Base-by-base conservation (phyloP, 306 rosid species). In the Cicer cuneatum region DNA sequence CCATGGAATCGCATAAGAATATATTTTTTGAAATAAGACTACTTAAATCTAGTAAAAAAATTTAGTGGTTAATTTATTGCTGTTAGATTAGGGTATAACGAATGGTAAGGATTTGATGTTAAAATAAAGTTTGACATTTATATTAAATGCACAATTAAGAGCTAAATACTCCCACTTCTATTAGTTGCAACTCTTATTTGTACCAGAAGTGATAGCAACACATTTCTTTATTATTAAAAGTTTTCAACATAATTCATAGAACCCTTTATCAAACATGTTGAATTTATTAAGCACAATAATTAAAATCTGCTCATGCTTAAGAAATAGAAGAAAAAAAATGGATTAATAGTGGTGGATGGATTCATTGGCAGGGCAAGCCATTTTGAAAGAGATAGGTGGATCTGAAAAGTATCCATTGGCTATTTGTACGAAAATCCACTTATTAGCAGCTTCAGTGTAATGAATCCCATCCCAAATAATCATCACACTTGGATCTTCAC, bases 391-490 rank as follows among this genome's bases (percentile, higher is more conserved):
- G 14, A 35, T 3, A 1, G 92, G 87, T n/a, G 92, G 95, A 69
- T 89, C 85, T 11, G 90, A 84, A 65, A 75, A 75, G 1, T 82
- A 61, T 29, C 90, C 90, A 18, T 60, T 60, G 11, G 40, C 74
- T 10, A 90, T 87, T 66, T 84, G 92, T 61, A 84, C 79, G 38
- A 86, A 85, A 7, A 86, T 47, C 83, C 83, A 83, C 8, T 82
- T 68, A 75, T 87, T 87, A 73, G 88, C 86, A 9, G 89, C 92
- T 18, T 87, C 72, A 1, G 88, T 86, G 71, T 72, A 87, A 73
- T 90, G 90, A 14, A 87, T 87, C 1, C 96, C 96, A 65, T 87
- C 92, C 90, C 96, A 90, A 51, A 76, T 77, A 43, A 86, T 82
- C 76, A 69, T 63, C 10, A 73, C 78, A 8, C 72, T 78, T 43